Base-by-base conservation (phyloP, 1,284 basidiomycete species). In the Irpex lacteus region DNA sequence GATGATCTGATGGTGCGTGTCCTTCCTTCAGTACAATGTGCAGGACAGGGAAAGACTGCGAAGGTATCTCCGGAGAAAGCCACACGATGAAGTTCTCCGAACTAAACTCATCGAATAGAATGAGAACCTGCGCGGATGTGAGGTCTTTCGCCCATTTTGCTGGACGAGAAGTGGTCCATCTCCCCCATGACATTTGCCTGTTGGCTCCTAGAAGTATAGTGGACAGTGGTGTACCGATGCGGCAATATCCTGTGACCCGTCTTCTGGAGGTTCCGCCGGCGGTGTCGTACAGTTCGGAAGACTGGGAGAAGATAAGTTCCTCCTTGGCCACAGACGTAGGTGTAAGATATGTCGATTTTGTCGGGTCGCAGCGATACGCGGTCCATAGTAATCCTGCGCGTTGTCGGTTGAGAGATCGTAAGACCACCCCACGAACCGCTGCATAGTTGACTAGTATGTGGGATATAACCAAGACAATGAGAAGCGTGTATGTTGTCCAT, bases 371-470 rank as follows among this genome's bases (percentile, higher is more conserved):
- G 6, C 54, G 67, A 56, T 70, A 75, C 1, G 66, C 64, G 2
- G 75, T 70, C 87, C 88, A 90, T 4, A 81, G 78, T 40, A 88
- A 78, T 37, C 74, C 77, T 0, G 82, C 74, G 1, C 89, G 81
- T 72, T 89, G 87, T 32, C 83, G 79, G 66, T 89, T 90, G 21
- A 89, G 77, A 0, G 85, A 78, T 37, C 82, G 82, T 37, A 90
- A 74, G 7, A 78, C 77, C 26, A 90, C 80, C 0, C 82, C 82
- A 8, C 82, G 80, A 6, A 90, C 85, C 6, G 83, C 87, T 4
- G 82, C 65, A 68, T 86, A 88, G 69, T 90, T 90, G 56, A 84
- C 76, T n/a, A 74, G 63, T 4, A 90, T 77, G 68, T 90, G 89
- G 0, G 81, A 75, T 9, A 73, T 75, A 9, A 89, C 76, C 18